Evolutionary conservation across 768 basidiomycete species (phyloP).

Genomic region (Boletus sensibilis): DNA sequence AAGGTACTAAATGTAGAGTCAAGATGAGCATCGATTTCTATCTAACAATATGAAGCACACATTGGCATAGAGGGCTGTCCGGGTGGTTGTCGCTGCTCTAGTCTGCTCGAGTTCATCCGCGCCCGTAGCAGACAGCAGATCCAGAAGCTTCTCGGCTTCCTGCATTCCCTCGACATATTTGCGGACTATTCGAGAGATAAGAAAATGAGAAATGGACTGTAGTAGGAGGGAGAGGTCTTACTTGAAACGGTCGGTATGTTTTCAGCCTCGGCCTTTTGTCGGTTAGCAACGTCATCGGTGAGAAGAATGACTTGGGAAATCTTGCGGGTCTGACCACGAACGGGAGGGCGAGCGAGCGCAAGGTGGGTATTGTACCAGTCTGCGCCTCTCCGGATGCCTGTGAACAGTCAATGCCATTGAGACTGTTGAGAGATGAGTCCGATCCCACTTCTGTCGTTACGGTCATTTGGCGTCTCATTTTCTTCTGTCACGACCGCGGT

Average conservation of each 20-base stretch:
- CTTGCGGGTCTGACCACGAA: slow-evolving; percentile 48
- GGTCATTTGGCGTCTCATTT: slow-evolving; percentile 85
- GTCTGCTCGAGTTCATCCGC: slow-evolving; percentile 65
- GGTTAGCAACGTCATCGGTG: slow-evolving; percentile 87
- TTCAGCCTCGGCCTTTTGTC: slow-evolving; percentile 66
- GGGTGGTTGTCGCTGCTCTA: slow-evolving; percentile 48
- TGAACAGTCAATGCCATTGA: background rate
- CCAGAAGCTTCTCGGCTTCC: slow-evolving; percentile 65
- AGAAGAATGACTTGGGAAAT: slow-evolving; percentile 72
- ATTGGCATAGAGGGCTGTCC: slow-evolving; percentile 71
- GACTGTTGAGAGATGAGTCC: too few relatives aligned
- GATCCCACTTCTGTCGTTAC: slow-evolving; percentile 82
- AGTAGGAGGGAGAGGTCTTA: slow-evolving; percentile 25
- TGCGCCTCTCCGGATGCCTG: slow-evolving; percentile 86
- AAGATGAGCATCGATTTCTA: background rate
- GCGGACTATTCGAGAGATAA: slow-evolving; percentile 46
- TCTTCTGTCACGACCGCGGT: slow-evolving; percentile 77
- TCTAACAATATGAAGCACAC: slow-evolving; percentile 38
- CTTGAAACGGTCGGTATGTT: slow-evolving; percentile 65
- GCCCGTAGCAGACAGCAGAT: slow-evolving; percentile 73
- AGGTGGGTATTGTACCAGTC: slow-evolving; percentile 86
- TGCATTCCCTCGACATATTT: slow-evolving; percentile 79
- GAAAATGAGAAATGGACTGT: background rate
- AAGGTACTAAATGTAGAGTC: slow-evolving; percentile 59
- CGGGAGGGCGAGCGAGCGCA: slow-evolving; percentile 45